Base-by-base conservation (phyloP, 2,329 filamentous ascomycete species). In the Microdochium bolleyi region DNA sequence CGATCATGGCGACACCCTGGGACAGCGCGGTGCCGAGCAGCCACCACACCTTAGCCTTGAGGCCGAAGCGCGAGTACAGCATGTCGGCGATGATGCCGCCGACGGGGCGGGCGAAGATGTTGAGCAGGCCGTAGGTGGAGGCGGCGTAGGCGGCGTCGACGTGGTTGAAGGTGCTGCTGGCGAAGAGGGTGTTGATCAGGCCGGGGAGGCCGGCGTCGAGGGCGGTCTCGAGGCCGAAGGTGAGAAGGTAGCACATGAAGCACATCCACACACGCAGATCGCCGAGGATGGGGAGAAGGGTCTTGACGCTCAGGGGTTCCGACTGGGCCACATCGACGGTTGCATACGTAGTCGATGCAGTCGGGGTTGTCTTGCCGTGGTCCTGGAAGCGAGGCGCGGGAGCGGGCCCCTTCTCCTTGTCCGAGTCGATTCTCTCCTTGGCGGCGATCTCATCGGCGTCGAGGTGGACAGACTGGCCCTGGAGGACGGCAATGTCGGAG, bases 71-170 rank as follows among this genome's bases (percentile, higher is more conserved):
- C 11, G 60, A 58, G 67, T 79, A 81, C 4, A 81, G 63, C 2
- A 73, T 30, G 60, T 84, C 82, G 9, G 75, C 69, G 22, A 79
- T 57, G 21, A 77, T 71, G 50, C 87, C 87, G 49, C 87, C 86
- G 0, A 85, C 67, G 0, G 87, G 86, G 1, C 87, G 77, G 38
- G 81, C 84, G 52, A 84, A 65, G 51, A 88, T 69, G 72, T 90
- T 90, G 58, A 89, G 77, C 52, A 90, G 83, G 24, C 86, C 87
- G 65, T 89, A 90, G 75, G 88, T 88, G 58, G 87, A 79, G 14
- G 86, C 86, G 77, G 84, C 82, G 65, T 78, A 76, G 56, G 80
- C 75, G 0, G 80, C 75, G 1, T 80, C 79, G 64, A 83, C 84
- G 70, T 81, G 82, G 60, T 76, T 73, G 58, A 76, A 68, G 69